Conservation (phyloP, 2,329 filamentous ascomycete species). For the Graphilbum sp. region DNA sequence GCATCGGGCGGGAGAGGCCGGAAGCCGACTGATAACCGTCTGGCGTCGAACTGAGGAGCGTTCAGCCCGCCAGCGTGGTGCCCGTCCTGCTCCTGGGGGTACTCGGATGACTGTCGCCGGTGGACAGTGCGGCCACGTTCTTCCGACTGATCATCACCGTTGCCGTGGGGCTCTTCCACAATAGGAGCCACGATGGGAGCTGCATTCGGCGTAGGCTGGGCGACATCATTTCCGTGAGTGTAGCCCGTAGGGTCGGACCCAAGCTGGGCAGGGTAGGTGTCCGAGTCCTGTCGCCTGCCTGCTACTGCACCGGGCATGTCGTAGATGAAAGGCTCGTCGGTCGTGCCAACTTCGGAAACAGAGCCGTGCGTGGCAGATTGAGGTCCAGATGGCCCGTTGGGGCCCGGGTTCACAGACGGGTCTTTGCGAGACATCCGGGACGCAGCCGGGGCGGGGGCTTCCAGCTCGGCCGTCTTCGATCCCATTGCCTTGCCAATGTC, state of each 20-base stretch:
- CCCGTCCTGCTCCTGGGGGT: conserved; percentile 9
- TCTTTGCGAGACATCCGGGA: conserved; percentile 12
- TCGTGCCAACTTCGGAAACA: conserved; percentile 5
- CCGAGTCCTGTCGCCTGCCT: neutral
- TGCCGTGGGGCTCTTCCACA: conserved; percentile 15
- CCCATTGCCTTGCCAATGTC: neutral
- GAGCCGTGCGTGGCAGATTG: conserved; percentile 4
- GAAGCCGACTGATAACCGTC: conserved; percentile 52
- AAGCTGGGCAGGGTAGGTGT: neutral
- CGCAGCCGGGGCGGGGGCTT: conserved; percentile 12
- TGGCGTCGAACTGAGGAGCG: conserved; percentile 37
- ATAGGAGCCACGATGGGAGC: conserved; percentile 10
- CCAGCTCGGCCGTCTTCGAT: neutral
- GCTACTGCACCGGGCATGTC: conserved; percentile 3
- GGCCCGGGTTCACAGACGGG: conserved; percentile 6
- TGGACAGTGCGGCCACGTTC: conserved; percentile 7
- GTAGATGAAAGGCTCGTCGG: conserved; percentile 10
- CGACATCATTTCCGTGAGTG: neutral
- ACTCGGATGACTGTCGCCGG: conserved; percentile 14
- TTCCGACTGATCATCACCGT: conserved; percentile 6
- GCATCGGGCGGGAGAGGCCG: conserved; percentile 81
- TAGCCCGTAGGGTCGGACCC: neutral
- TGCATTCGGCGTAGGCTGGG: neutral
- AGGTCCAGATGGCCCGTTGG: neutral
- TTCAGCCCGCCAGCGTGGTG: conserved; percentile 23